Percentiles rank a stretch among this genome's conserved stretches.
Evolutionary conservation across 805 yeast species (phyloP).

Genomic region (Saturnispora besseyi): DNA sequence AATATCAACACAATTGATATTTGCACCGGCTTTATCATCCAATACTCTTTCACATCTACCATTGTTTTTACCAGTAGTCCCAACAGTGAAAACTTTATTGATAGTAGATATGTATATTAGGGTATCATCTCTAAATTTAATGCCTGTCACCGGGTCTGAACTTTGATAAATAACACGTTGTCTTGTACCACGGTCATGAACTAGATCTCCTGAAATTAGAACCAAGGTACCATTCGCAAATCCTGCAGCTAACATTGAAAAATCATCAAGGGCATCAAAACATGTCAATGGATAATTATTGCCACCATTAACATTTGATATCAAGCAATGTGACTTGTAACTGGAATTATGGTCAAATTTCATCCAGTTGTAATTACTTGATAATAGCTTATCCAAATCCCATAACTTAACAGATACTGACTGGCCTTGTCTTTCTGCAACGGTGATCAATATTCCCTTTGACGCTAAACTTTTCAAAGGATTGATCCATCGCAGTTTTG

Average conservation of each 20-base stretch:
- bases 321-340: slow-evolving; percentile 52
- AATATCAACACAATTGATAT: slow-evolving; percentile 40
- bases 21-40: slow-evolving; percentile 40
- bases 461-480: slow-evolving; percentile 25
- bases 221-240: slow-evolving; percentile 79
- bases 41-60: slow-evolving; percentile 47
- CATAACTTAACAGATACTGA: slow-evolving; percentile 66
- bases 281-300: slow-evolving; percentile 75
- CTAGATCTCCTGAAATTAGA: slow-evolving; percentile 75
- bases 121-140: slow-evolving; percentile 48
- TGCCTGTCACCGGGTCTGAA: slow-evolving; percentile 71
- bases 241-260: slow-evolving; percentile 65
- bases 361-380: slow-evolving; percentile 13
- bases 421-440: slow-evolving; percentile 66
- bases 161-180: slow-evolving; percentile 73
- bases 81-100: slow-evolving; percentile 56
- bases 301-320: slow-evolving; percentile 48
- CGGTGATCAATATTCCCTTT: slow-evolving; percentile 41
- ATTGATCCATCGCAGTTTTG: slow-evolving; percentile 33
- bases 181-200: slow-evolving; percentile 83
- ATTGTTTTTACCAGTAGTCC: slow-evolving; percentile 70
- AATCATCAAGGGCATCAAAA: slow-evolving; percentile 43
- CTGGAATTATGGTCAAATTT: slow-evolving; percentile 27
- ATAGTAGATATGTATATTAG: slow-evolving; percentile 68
- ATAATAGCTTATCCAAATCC: slow-evolving; percentile 49